Evolutionary conservation across 2,329 filamentous ascomycete genomes (phyloP), one percentile per base, ranked within the genome.

Genomic region (Teratosphaeriaceae sp.): DNA sequence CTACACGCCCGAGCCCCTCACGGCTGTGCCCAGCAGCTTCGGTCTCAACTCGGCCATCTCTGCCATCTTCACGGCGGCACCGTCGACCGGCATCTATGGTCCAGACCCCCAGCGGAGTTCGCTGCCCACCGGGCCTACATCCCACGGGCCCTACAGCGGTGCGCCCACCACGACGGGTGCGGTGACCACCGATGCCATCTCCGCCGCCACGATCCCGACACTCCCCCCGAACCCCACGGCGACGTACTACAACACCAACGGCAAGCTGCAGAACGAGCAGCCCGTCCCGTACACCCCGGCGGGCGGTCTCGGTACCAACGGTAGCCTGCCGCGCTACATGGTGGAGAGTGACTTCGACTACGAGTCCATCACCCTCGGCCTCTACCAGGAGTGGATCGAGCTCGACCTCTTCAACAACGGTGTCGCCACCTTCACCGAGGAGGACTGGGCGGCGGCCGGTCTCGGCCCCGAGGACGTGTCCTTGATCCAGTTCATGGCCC

Each of bases 371-470:
- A 75, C 80, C 0, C 70, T 92, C 11, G 84, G 76, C 11, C 69
- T 90, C 0, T 89, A 90, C 59, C 83, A 88, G 55, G 86, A 92
- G 64, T 92, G 79, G 76, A 88, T 90, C 42, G 85, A 92, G 65
- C 72, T 92, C 1, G 87, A 92, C 59, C 73, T 88, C 12, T 92
- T 92, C 74, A 80, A 85, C 62, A 80, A 84, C 58, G 85, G 83
- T 12, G 73, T 92, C 2, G 78, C 76, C 0, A 76, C 71, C 0
- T 92, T 86, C 64, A 79, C 78, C 1, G 76, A 72, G 0, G 71
- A 77, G 23, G 83, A 92, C 13, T 92, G 89, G 52, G 69, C 77
- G 5, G 76, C 71, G 1, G 80, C 76, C 20, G 84, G 85, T 2
- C 67, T 94, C 12, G 81, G 69, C 5, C 72, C 79, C 9, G 78